phyloP scores from a whole-genome alignment of 306 rosid species.

The Medicago lupulina region DNA sequence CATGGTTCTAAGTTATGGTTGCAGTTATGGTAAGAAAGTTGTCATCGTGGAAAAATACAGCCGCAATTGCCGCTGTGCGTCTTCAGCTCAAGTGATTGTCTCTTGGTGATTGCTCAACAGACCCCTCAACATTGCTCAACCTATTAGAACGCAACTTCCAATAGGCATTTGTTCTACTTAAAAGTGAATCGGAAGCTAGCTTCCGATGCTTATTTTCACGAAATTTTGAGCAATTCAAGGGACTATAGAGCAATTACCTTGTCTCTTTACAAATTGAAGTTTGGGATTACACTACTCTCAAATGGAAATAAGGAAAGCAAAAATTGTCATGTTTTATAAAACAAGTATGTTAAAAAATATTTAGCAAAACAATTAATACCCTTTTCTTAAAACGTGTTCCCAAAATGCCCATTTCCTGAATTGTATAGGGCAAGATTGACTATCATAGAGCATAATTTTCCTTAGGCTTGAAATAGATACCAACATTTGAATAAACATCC shows the following conservation, averaged over 20 bases:
- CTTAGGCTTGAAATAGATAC: conserved; percentile 15
- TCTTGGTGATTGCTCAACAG: background rate
- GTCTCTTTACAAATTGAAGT: background rate
- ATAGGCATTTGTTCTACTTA: too few relatives aligned
- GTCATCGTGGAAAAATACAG: background rate
- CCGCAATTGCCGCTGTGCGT: background rate
- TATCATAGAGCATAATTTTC: conserved; percentile 14
- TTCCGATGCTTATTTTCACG: too few relatives aligned
- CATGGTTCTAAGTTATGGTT: background rate
- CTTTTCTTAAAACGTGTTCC: conserved; percentile 10
- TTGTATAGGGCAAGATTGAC: conserved; percentile 5
- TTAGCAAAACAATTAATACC: conserved; percentile 10
- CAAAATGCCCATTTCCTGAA: conserved; percentile 1
- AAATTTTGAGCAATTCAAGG: too few relatives aligned
- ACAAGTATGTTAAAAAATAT: conserved; percentile 9
- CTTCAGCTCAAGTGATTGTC: background rate
- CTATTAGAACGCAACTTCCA: too few relatives aligned
- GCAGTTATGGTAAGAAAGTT: background rate
- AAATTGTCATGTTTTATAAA: background rate
- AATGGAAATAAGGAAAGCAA: background rate
- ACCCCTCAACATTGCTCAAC: too few relatives aligned
- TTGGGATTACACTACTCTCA: conserved; percentile 24
- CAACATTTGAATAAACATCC: conserved; percentile 23
- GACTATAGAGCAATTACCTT: too few relatives aligned
- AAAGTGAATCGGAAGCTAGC: too few relatives aligned